These are phyloP conservation scores for Backusella tuberculispora DNA, from an alignment of 192 early-diverging fungal species.

Conservation along the genomic window DNA sequence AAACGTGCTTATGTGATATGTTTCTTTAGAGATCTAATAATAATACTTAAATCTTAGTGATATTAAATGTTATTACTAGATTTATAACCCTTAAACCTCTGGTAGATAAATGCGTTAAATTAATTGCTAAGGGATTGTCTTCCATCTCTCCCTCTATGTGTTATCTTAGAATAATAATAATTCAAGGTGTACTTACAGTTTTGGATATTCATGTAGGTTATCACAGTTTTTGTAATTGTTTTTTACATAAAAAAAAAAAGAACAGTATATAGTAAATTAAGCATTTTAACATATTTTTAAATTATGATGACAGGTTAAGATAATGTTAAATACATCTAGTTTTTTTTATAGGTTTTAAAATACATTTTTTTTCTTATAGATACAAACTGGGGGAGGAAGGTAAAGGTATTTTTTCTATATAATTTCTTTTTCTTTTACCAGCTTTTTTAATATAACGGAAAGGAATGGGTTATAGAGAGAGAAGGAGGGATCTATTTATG, in stretches of 20 bases:
- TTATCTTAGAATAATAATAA: too few species aligned
- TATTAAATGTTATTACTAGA: too few species aligned
- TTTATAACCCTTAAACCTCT: too few species aligned
- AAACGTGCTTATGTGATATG: too few species aligned
- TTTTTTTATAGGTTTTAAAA: neutral
- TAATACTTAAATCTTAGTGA: too few species aligned
- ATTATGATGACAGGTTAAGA: neutral
- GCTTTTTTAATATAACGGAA: neutral
- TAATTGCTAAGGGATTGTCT: too few species aligned
- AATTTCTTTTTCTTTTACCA: conserved; percentile 2
- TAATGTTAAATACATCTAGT: neutral
- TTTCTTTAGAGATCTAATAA: too few species aligned
- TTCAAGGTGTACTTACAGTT: too few species aligned
- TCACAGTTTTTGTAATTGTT: neutral
- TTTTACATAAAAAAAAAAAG: neutral
- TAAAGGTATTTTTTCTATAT: neutral
- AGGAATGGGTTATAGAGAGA: neutral
- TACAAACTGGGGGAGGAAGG: neutral
- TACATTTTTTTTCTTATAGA: neutral
- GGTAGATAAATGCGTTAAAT: too few species aligned
- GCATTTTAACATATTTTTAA: neutral
- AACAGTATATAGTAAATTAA: neutral
- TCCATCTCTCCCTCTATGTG: too few species aligned
- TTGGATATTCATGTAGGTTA: too few species aligned
- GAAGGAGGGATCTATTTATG: conserved; percentile 3